Base-by-base conservation (phyloP, 2,329 filamentous ascomycete genomes). In the Neoarthrinium moseri region DNA sequence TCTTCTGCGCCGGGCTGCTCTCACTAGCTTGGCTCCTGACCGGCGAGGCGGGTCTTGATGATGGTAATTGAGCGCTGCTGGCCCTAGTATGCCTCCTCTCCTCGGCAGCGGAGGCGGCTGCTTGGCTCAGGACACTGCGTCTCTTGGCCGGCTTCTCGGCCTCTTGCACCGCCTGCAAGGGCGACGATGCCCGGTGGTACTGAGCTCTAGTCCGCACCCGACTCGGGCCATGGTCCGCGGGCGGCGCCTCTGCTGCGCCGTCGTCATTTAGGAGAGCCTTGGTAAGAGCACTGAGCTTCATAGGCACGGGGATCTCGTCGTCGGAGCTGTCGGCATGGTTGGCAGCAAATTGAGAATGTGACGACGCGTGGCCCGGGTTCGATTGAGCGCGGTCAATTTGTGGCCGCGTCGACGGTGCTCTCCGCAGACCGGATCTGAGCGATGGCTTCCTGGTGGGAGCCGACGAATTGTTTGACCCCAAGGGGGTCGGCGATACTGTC, bases 281-380 rank as follows among this genome's bases (percentile, higher is more conserved):
- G 39, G 92, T 95, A 55, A 94, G 81, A 58, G 91, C 91, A 64
- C 91, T 96, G 63, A 96, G 87, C 71, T 94, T 95, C 81, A 94
- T 90, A 58, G 91, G 91, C 56, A 89, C 86, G 13, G 88, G 87
- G 22, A 95, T 89, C 68, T 96, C 92, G 60, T 96, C 92, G 68
- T 96, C 92, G 20, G 91, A 96, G 73, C 89, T 96, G 62, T 96
- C 91, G 57, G 45, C 45, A 33, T 89, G 85, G 55, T 84, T 65
- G n/a, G 64, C 68, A 52, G 70, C 75, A 38, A 73, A 72, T 48
- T 73, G 73, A 45, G 73, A 65, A 41, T 73, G 68, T 40, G 60
- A 45, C 13, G 47, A 59, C 34, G 53, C 54, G 37, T 63, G 58
- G 39, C 51, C 55, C 7, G 68, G 65, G 42, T 74, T 74, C 48